These are phyloP conservation scores for Sclerotiophoma versabilis DNA, from an alignment of 2,329 filamentous ascomycete species.

Conservation along the genomic window DNA sequence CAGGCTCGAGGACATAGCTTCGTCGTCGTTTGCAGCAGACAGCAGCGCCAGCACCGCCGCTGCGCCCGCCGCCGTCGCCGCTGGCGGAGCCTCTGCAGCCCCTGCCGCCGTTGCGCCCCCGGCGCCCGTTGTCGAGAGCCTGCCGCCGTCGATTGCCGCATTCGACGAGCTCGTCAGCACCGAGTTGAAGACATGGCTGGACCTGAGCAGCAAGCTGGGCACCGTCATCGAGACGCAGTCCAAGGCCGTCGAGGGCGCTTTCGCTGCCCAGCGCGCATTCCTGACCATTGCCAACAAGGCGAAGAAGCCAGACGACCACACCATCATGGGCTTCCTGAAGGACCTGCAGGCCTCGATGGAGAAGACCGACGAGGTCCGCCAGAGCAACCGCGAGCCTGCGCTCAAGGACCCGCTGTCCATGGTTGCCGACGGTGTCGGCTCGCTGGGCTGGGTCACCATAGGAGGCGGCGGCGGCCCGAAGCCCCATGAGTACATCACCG, in stretches of 20 bases:
- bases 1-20: slow-evolving; percentile 93
- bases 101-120: slow-evolving; percentile 32
- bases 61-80: slow-evolving; percentile 37
- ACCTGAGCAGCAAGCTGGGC: slow-evolving; percentile 78
- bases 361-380: slow-evolving; percentile 79
- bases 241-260: slow-evolving; percentile 68
- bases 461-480: slow-evolving; percentile 64
- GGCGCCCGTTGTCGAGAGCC: slow-evolving; percentile 51
- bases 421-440: slow-evolving; percentile 87
- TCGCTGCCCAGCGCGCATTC: slow-evolving; percentile 86
- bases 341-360: slow-evolving; percentile 85
- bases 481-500: slow-evolving; percentile 84
- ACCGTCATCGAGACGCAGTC: slow-evolving; percentile 77
- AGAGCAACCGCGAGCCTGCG: slow-evolving; percentile 77
- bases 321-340: slow-evolving; percentile 80
- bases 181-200: slow-evolving; percentile 79
- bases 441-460: slow-evolving; percentile 88
- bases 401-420: slow-evolving; percentile 84
- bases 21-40: slow-evolving; percentile 69
- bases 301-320: slow-evolving; percentile 82
- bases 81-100: slow-evolving; percentile 45
- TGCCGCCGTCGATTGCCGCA: slow-evolving; percentile 75
- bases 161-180: slow-evolving; percentile 81
- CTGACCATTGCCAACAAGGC: slow-evolving; percentile 87
- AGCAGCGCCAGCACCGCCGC: slow-evolving; percentile 25